Base-by-base conservation (phyloP, 2,329 filamentous ascomycete genomes). In the Sarocladiaceae sp. region DNA sequence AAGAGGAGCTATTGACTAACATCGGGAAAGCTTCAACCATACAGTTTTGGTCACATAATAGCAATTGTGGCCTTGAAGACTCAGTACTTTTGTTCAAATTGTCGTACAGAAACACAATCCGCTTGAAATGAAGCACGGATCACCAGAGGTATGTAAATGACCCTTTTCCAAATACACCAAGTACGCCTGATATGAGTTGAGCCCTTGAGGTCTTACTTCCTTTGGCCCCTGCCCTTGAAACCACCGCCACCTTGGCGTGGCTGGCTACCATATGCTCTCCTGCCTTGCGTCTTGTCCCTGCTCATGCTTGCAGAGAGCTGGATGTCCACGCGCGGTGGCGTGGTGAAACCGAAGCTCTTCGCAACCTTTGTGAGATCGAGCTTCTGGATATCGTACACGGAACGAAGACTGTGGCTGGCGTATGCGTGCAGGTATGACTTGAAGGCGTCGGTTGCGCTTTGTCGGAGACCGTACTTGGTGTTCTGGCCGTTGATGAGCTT, bases 401-500 rank as follows among this genome's bases (percentile, higher is more conserved):
- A 73, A 52, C 73, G 71, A 56, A 76, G 66, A 53, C 72, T 74
- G 64, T 76, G 94, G 54, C 86, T 91, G 20, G 93, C 91, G 66
- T 99, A 99, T 0, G 94, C 93, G 68, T 97, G 91, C 22, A 99
- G 80, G 68, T 99, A 99, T 18, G 88, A 90, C 55, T 89, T 82
- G 74, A 94, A 96, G 3, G 89, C 83, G 56, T 86, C 83, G 72
- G 86, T 87, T 56, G 84, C 84, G 60, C 77, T 82, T 80, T 96
- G 94, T 75, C 97, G 94, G 54, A 99, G 80, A 70, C 97, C 97
- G 76, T 97, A 97, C 20, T 50, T 36, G 25, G 29, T 50, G 72
- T 99, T 97, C 68, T 94, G 88, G 26, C 83, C 83, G 31, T 37
- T 37, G 62, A 99, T 95, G 59, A 97, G 80, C 72, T 93, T 94